These are phyloP conservation scores for Leishmania arabica DNA, from an alignment of 208 protist species.

Conservation along the genomic window DNA sequence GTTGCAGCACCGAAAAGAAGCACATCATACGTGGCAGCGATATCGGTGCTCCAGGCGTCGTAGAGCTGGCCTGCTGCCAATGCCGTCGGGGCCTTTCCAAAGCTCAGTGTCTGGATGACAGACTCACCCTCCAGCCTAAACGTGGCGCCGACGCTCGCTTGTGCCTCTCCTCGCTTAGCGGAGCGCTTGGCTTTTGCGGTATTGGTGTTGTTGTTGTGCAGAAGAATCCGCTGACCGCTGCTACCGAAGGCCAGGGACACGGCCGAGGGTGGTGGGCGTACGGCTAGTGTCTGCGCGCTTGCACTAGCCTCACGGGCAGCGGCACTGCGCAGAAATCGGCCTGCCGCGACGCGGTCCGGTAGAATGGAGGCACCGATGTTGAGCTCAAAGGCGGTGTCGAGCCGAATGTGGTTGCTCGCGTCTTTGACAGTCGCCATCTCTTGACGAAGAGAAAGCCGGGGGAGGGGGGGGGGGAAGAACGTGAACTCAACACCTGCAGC, in stretches of 20 bases:
- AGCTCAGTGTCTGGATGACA: conserved; percentile 76
- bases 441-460: neutral
- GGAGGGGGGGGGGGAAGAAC: neutral
- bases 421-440: conserved; percentile 16
- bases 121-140: conserved; percentile 23
- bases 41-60: conserved; percentile 8
- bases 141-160: conserved; percentile 11
- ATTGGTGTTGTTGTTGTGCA: conserved; percentile 87
- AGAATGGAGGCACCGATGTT: conserved; percentile 54
- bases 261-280: conserved; percentile 29
- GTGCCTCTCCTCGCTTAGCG: conserved; percentile 41
- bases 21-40: conserved; percentile 54
- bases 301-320: conserved; percentile 14
- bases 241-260: conserved; percentile 72
- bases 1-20: conserved; percentile 91
- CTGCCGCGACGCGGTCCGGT: conserved; percentile 56
- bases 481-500: neutral
- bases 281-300: conserved; percentile 11
- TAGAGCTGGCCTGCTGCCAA: conserved; percentile 66
- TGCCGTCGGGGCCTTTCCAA: conserved; percentile 86
- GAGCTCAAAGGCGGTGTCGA: conserved; percentile 70
- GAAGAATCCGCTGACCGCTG: conserved; percentile 72
- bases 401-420: conserved; percentile 30
- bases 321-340: conserved; percentile 59
- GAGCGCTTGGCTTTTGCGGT: conserved; percentile 35